Evolutionary conservation across 176 grass and related monocot genomes (phyloP).

Genomic region (Ensete glaucum): DNA sequence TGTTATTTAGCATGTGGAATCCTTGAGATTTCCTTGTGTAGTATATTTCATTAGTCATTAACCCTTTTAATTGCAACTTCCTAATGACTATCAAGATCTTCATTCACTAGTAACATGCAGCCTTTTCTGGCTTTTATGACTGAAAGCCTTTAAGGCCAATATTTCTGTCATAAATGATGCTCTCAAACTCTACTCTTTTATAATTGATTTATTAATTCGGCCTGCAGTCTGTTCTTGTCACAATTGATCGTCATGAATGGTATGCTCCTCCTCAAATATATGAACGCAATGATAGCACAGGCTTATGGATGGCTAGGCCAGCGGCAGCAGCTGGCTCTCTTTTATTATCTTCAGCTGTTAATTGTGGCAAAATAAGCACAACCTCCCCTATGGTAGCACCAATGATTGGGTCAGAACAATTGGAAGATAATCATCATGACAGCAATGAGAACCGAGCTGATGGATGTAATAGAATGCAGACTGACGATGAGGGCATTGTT

Average conservation of each 20-base stretch:
- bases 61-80: not conserved
- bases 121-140: not conserved
- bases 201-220: not conserved
- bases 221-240: constrained; percentile 80
- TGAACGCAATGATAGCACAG: constrained; percentile 66
- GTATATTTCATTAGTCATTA: not conserved
- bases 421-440: constrained; percentile 60
- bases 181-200: not conserved
- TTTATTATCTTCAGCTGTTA: constrained; percentile 40
- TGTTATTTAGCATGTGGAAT: not conserved
- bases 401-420: constrained; percentile 42
- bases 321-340: constrained; percentile 44
- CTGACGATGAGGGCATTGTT: constrained; percentile 56
- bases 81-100: not conserved
- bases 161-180: too few species aligned
- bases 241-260: constrained; percentile 89
- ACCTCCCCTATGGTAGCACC: constrained; percentile 30
- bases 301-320: constrained; percentile 69
- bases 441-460: constrained; percentile 53
- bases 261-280: constrained; percentile 81
- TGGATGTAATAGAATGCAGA: constrained; percentile 71
- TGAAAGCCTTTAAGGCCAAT: too few species aligned
- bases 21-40: not conserved
- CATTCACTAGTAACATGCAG: not conserved
- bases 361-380: constrained; percentile 31